phyloP scores from a whole-genome alignment of 2,329 filamentous ascomycete species.

The Drechslerella coelobrocha region DNA sequence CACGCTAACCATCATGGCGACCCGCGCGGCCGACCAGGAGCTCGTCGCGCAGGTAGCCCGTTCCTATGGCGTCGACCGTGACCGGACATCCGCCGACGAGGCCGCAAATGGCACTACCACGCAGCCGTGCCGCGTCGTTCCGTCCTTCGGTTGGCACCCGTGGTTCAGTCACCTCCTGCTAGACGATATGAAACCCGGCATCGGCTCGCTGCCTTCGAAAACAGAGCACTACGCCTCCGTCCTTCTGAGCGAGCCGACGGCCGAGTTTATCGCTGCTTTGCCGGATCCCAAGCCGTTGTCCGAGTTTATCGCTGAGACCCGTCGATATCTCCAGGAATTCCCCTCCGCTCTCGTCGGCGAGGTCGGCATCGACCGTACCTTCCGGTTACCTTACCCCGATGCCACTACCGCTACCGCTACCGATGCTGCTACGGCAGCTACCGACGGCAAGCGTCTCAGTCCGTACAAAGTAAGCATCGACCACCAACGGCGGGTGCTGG shows the following conservation, averaged over 20 bases:
- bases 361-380: constrained; percentile 77
- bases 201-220: constrained; percentile 2
- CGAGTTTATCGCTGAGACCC: constrained; percentile 66
- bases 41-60: constrained; percentile 71
- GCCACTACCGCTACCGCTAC: constrained; percentile 61
- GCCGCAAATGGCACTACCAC: constrained; percentile 55
- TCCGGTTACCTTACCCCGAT: constrained; percentile 70
- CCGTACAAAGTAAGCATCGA: constrained; percentile 71
- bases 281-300: constrained; percentile 69
- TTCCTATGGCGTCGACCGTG: constrained; percentile 62
- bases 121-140: constrained; percentile 64
- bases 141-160: constrained; percentile 85
- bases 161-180: constrained; percentile 84
- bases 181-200: constrained; percentile 62
- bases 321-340: constrained; percentile 64
- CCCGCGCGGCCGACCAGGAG: constrained; percentile 75
- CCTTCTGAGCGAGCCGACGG: constrained; percentile 64
- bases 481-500: constrained; percentile 73
- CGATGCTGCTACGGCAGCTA: constrained; percentile 60
- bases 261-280: constrained; percentile 62
- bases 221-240: constrained; percentile 71
- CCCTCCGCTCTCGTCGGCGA: constrained; percentile 76
- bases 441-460: constrained; percentile 72
- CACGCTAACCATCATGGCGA: constrained; percentile 77
- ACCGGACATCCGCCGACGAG: constrained; percentile 45